These are phyloP conservation scores for Fusarium pininemorale DNA, from an alignment of 2,329 filamentous ascomycete species.

Conservation along the genomic window DNA sequence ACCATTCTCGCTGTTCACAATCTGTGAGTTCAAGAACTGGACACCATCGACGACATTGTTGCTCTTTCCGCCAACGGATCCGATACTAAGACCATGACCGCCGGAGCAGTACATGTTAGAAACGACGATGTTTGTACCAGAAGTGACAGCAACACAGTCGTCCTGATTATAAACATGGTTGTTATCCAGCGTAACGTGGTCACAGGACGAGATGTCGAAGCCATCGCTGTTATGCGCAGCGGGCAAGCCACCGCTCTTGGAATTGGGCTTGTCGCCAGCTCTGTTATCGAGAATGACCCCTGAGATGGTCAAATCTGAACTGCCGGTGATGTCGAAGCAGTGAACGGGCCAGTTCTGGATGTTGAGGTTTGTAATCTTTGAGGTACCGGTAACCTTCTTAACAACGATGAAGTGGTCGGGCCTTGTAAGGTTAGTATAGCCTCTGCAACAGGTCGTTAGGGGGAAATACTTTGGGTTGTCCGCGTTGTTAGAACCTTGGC, in stretches of 20 bases:
- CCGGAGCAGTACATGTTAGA: constrained; percentile 47
- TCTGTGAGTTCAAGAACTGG: constrained; percentile 56
- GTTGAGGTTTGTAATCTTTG: constrained; percentile 48
- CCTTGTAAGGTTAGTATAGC: accelerated
- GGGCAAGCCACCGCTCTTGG: constrained; percentile 32
- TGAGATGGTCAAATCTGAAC: constrained; percentile 47
- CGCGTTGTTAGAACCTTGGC: background rate
- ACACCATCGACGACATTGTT: constrained; percentile 62
- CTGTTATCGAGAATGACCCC: constrained; percentile 51
- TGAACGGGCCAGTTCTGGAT: constrained; percentile 54
- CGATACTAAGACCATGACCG: constrained; percentile 53
- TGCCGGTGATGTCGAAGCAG: constrained; percentile 50
- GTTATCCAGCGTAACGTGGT: constrained; percentile 58
- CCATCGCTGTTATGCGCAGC: constrained; percentile 63
- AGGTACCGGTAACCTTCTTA: constrained; percentile 6
- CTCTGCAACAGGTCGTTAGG: accelerated
- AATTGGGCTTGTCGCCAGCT: constrained; percentile 42
- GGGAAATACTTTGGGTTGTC: constrained; percentile 23
- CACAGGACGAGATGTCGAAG: constrained; percentile 63
- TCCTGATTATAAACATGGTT: constrained; percentile 67
- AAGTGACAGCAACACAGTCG: constrained; percentile 67
- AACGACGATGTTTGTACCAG: constrained; percentile 42
- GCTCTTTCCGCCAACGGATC: constrained; percentile 54
- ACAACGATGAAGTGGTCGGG: background rate
- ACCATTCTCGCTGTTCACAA: constrained; percentile 39